Conservation (phyloP, 768 basidiomycete species). For the Rhodosporidiobolus sp. region DNA sequence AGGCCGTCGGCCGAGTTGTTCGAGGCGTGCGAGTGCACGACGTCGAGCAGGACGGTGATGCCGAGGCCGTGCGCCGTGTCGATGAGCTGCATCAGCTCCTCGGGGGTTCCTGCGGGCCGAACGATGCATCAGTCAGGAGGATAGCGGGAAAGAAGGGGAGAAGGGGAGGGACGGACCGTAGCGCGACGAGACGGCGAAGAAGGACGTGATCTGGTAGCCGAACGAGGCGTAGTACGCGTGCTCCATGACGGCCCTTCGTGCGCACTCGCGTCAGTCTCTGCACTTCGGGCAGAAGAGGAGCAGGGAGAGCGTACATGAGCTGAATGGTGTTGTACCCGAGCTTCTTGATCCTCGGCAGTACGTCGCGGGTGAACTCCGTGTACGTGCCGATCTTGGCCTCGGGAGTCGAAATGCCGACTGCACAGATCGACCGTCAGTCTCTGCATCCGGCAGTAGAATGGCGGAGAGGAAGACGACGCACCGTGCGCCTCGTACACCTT, state of each 20-base stretch:
- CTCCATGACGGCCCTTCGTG: conserved; percentile 86
- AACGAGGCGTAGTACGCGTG: conserved; percentile 58
- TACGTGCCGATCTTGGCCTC: conserved; percentile 88
- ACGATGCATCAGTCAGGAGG: neutral
- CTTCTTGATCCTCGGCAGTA: conserved; percentile 80
- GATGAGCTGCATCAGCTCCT: conserved; percentile 90
- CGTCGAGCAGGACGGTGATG: conserved; percentile 85
- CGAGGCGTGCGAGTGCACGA: conserved; percentile 97
- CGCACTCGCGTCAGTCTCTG: conserved; percentile 42
- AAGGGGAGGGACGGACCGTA: conserved; percentile 57
- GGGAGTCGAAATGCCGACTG: conserved; percentile 86
- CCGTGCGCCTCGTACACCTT: conserved; percentile 93
- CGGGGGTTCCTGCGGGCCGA: conserved; percentile 64
- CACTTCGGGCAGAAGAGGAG: neutral
- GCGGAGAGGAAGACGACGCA: conserved; percentile 31
- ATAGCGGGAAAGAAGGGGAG: neutral
- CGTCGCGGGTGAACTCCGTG: conserved; percentile 84
- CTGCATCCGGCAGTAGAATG: conserved; percentile 8
- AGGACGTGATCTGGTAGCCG: conserved; percentile 95
- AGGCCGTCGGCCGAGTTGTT: conserved; percentile 95
- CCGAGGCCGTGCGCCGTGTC: conserved; percentile 94
- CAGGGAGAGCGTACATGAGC: conserved; percentile 75
- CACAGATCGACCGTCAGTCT: neutral
- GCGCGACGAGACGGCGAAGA: conserved; percentile 95
- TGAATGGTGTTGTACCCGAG: conserved; percentile 97